A percentile compares a stretch with the other conserved stretches of the same genome.
Conservation (phyloP, 495 filamentous ascomycete genomes). For the Penicillium goetzii region DNA sequence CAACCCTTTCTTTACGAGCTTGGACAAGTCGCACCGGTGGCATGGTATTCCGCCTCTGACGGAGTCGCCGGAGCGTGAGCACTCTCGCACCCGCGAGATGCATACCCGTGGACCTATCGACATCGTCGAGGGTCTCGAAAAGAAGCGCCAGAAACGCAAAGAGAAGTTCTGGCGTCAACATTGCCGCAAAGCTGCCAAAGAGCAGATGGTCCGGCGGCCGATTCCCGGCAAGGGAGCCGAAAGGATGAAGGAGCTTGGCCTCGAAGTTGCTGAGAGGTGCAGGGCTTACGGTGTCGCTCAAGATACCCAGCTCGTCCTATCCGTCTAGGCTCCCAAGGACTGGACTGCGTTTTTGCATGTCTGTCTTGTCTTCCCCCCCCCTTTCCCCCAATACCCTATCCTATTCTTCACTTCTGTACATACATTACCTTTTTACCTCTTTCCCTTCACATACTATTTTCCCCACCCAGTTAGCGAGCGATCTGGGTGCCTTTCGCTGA, state of each 20-base stretch:
- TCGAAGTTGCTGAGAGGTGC: constrained; percentile 76
- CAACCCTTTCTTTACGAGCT: constrained; percentile 63
- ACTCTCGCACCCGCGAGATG: constrained; percentile 47
- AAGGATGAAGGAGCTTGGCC: constrained; percentile 90
- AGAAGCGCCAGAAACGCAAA: constrained; percentile 86
- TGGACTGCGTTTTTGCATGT: constrained; percentile 16
- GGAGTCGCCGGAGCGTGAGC: constrained; percentile 43
- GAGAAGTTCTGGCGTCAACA: constrained; percentile 89
- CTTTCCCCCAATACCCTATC: constrained; percentile 4
- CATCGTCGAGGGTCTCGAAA: constrained; percentile 94
- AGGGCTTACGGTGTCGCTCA: constrained; percentile 66
- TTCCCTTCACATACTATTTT: constrained; percentile 14
- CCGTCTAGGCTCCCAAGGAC: constrained; percentile 56
- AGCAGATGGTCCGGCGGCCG: constrained; percentile 60
- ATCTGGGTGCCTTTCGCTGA: constrained; percentile 33
- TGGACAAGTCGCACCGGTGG: constrained; percentile 44
- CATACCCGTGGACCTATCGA: constrained; percentile 87
- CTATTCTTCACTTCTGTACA: constrained; percentile 36
- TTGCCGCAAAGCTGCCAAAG: constrained; percentile 66
- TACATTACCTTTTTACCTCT: constrained; percentile 37
- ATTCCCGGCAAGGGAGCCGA: constrained; percentile 85
- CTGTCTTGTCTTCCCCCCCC: constrained; percentile 27
- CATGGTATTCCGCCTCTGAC: constrained; percentile 36
- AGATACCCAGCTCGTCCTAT: constrained; percentile 78
- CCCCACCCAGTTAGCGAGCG: constrained; percentile 22